Evolutionary conservation across 371 early-diverging fungal genomes (phyloP).

Genomic region (Batrachochytrium dendrobatidis): DNA sequence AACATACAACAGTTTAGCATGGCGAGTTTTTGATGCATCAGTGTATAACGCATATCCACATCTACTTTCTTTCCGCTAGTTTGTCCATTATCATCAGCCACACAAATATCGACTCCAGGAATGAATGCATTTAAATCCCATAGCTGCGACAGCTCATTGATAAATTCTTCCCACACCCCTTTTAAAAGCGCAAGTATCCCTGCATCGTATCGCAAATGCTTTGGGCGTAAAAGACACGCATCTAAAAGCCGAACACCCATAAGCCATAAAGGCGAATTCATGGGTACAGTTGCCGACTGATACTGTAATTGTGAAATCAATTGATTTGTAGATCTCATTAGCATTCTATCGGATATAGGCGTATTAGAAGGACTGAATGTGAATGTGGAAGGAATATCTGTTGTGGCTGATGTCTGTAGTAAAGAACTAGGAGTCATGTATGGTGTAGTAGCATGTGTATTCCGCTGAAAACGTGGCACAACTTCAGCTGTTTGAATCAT

Average conservation of each 20-base stretch:
- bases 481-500: neutral
- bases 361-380: too few relatives aligned
- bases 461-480: neutral
- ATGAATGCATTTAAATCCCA: conserved; percentile 24
- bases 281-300: conserved; percentile 1
- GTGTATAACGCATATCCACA: conserved; percentile 63
- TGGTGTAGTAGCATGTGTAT: neutral
- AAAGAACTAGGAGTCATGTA: neutral
- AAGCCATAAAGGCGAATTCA: conserved; percentile 14
- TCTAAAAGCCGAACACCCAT: conserved; percentile 20
- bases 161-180: conserved; percentile 21
- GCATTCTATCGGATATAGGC: neutral
- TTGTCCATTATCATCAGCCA: conserved; percentile 3
- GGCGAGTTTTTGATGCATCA: conserved; percentile 81
- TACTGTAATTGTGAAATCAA: conserved; percentile 1
- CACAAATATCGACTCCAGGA: conserved; percentile 9
- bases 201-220: conserved; percentile 10
- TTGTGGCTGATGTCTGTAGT: neutral
- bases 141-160: conserved; percentile 12
- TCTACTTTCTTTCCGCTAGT: conserved; percentile 21
- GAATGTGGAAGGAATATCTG: neutral
- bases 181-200: conserved; percentile 8
- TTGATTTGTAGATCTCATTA: neutral
- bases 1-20: conserved; percentile 82
- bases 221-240: conserved; percentile 9